Percentiles rank a stretch among this genome's conserved stretches.
Evolutionary conservation across 23 red algal genomes (phyloP).

Genomic region (Pyropia haitanensis): DNA sequence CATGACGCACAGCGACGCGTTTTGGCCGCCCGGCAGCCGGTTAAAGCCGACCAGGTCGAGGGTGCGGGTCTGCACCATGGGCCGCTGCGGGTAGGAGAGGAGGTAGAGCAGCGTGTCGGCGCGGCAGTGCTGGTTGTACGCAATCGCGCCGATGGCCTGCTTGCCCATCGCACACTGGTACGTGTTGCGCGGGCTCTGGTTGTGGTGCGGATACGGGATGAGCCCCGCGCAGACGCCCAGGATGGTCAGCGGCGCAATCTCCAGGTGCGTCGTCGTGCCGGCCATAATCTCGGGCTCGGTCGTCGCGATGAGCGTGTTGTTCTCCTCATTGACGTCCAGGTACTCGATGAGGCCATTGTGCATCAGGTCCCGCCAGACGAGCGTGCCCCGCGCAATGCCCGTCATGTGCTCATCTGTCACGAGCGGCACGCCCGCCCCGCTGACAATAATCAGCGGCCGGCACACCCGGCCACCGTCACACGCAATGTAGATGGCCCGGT

Average conservation of each 20-base stretch:
- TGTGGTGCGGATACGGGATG: slow-evolving; percentile 93
- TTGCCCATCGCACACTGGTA: slow-evolving; percentile 99
- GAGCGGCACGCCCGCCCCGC: slow-evolving; percentile 28
- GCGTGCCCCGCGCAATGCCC: slow-evolving; percentile 33
- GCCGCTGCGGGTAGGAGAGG: slow-evolving; percentile 77
- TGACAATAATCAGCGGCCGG: slow-evolving; percentile 85
- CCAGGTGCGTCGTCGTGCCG: slow-evolving; percentile 80
- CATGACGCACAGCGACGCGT: slow-evolving; percentile 85
- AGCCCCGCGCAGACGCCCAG: slow-evolving; percentile 89
- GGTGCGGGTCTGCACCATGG: slow-evolving; percentile 57
- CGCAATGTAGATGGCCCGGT: slow-evolving; percentile 61
- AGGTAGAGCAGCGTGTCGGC: slow-evolving; percentile 90
- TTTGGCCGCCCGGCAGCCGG: slow-evolving; percentile 86
- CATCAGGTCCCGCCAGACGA: slow-evolving; percentile 71
- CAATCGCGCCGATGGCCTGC: slow-evolving; percentile 90
- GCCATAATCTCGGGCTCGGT: slow-evolving; percentile 44
- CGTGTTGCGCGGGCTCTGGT: slow-evolving; percentile 95
- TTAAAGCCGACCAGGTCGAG: slow-evolving; percentile 61
- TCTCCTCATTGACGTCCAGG: slow-evolving; percentile 96
- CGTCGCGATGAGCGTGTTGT: slow-evolving; percentile 82
- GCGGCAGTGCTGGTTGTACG: slow-evolving; percentile 84
- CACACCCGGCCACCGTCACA: slow-evolving; percentile 88
- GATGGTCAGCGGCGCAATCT: slow-evolving; percentile 85
- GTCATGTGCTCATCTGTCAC: slow-evolving; percentile 56
- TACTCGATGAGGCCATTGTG: slow-evolving; percentile 91